Evolutionary conservation across 768 basidiomycete species (phyloP), one percentile per base, ranked within the genome.

Genomic region (Glaciozyma antarctica): DNA sequence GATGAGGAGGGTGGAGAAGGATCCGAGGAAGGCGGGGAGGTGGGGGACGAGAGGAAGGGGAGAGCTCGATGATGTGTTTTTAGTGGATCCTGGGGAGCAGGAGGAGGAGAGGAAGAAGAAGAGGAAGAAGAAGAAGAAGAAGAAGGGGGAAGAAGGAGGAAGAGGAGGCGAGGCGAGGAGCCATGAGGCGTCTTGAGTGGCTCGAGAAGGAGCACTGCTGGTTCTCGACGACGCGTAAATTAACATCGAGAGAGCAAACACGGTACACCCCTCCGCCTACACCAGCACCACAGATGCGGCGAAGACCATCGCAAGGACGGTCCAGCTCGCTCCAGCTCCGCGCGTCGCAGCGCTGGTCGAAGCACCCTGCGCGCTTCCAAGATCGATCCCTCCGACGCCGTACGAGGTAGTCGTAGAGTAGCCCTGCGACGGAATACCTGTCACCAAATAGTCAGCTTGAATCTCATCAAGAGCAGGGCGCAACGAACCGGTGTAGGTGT

Each of bases 401-500:
- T 53, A 61, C 8, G 56, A 41, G 16, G 67, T 68, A 19, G 67
- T 47, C 3, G 63, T 68, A 26, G 67, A 53, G n/a, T 64, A 64
- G 1, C 67, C 67, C 19, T 68, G 67, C 0, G 30, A 44, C 1
- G 49, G 7, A 4, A 24, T 24, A 1, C 49, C 49, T 51, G 10
- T 16, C 12, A 12, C 8, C 13, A 4, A 51, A 26, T 5, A 6
- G 21, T 24, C n/a, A 24, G n/a, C n/a, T 4, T 21, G 13, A 24
- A 16, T 9, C n/a, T 15, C 26, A 10, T 9, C 4, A 22, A 2
- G 26, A 51, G 49, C 26, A 26, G 22, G 1, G 24, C n/a, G n/a
- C n/a, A 63, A 63, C 49, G 41, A 2, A 64, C 62, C 67, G 7
- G 49, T 64, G 32, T 68, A 68, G 17, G 67, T 68, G 60, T 68